Evolutionary conservation across 2,329 filamentous ascomycete genomes (phyloP).

Genomic region (Curvularia sp.): DNA sequence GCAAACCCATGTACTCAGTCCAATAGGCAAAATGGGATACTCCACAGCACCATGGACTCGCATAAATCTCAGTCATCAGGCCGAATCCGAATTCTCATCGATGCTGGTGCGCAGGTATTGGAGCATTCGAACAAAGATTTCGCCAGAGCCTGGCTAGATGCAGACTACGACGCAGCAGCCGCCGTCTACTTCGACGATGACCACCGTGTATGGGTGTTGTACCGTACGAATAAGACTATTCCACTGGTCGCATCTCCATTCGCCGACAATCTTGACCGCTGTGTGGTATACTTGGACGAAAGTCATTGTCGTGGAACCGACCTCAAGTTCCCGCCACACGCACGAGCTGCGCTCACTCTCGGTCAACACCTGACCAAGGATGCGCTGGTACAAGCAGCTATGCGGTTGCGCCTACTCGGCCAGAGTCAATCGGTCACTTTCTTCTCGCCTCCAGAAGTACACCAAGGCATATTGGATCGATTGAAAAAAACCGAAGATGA

Average conservation of each 20-base stretch:
- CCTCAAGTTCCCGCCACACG: conserved; percentile 60
- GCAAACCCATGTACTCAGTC: conserved; percentile 5
- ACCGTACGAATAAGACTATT: conserved; percentile 46
- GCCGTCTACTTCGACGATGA: conserved; percentile 63
- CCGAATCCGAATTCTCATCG: conserved; percentile 64
- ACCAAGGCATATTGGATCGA: conserved; percentile 64
- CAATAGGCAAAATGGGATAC: background rate
- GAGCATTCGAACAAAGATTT: conserved; percentile 65
- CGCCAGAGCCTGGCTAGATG: conserved; percentile 59
- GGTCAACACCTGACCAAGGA: conserved; percentile 67
- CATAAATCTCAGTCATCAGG: background rate
- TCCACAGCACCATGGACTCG: background rate
- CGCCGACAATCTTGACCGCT: conserved; percentile 60
- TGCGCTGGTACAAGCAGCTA: conserved; percentile 69
- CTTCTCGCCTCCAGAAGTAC: conserved; percentile 66
- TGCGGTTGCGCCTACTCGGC: conserved; percentile 68
- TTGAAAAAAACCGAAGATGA: background rate
- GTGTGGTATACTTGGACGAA: conserved; percentile 67
- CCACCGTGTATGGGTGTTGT: conserved; percentile 58
- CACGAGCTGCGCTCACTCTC: conserved; percentile 63
- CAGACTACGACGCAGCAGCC: conserved; percentile 55
- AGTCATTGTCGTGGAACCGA: conserved; percentile 69
- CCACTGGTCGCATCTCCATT: conserved; percentile 64
- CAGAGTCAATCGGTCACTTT: conserved; percentile 63
- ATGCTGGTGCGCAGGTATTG: conserved; percentile 69